Conservation (phyloP, 306 rosid species). For the Castanospermum australe region DNA sequence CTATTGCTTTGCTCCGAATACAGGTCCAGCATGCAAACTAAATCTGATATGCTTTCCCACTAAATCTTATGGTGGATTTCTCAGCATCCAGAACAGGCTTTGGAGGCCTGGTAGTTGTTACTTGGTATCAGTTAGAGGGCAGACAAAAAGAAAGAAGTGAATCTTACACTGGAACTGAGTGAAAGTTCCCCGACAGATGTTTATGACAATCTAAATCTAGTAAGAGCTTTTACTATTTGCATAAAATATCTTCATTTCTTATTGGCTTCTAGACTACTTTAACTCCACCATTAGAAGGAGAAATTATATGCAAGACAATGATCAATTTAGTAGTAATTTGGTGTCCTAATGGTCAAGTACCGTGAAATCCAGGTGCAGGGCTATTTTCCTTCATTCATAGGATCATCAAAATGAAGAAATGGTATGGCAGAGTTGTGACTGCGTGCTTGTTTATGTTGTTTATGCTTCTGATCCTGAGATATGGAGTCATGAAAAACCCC, state of each 20-base stretch:
- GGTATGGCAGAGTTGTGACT: conserved; percentile 65
- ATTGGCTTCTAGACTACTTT: neutral
- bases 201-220: conserved; percentile 16
- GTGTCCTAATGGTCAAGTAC: conserved; percentile 28
- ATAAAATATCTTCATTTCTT: neutral
- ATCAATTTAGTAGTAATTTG: conserved; percentile 16
- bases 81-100: conserved; percentile 23
- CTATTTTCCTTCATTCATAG: conserved; percentile 30
- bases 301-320: conserved; percentile 10
- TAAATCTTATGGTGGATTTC: conserved; percentile 35
- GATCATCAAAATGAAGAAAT: conserved; percentile 77
- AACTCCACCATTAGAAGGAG: neutral
- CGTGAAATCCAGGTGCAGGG: conserved; percentile 32
- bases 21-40: conserved; percentile 29
- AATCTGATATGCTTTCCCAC: conserved; percentile 27
- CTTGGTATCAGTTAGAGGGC: conserved; percentile 22
- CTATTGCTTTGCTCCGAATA: conserved; percentile 32
- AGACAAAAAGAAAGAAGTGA: conserved; percentile 25
- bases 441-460: conserved; percentile 67
- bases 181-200: neutral
- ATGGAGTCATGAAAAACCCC: conserved; percentile 66
- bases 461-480: conserved; percentile 78
- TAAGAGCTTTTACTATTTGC: neutral
- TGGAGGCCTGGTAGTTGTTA: conserved; percentile 17
- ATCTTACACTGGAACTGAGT: conserved; percentile 12